Evolutionary conservation across 805 yeast species (phyloP), one percentile per base, ranked within the genome.

Genomic region (Myxozyma neotropica): DNA sequence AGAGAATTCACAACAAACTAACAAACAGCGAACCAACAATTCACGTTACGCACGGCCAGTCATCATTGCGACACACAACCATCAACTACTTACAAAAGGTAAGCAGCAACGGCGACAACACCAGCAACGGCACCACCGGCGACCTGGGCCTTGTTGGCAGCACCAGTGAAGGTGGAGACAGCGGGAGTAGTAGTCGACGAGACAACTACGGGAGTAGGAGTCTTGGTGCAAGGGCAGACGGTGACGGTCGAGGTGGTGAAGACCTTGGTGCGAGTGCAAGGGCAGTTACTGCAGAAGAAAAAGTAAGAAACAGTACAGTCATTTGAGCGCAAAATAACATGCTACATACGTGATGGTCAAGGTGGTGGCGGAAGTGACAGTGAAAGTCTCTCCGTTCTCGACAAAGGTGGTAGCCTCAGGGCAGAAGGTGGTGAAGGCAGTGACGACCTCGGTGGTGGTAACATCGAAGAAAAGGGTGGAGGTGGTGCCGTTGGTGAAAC

Each of bases 381-480:
- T 83, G 83, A 83, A 81, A 72, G 93, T 87, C 73, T 73, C 73
- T 80, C 80, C 80, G 81, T 84, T 85, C 75, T 84, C 83, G 66
- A 78, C 79, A 61, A 88, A 70, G 61, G 81, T 76, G 69, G 96
- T 89, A 53, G 95, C 76, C 65, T 71, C 77, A 74, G 96, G 95
- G 77, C 95, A 88, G 87, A 85, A 88, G 69, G 95, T 88, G 77
- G 88, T 83, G 82, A 78, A 81, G 71, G 78, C 86, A 70, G 89
- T 83, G 72, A 86, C 89, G 64, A 84, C 85, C 65, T 81, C 80
- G 51, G 72, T 67, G 66, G 73, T 68, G 69, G 79, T 77, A 67
- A 78, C 73, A 62, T 71, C 74, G 75, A 72, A 74, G 67, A 82
- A 77, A 74, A 80, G 72, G 72, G 81, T 78, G 46, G 66, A 47